Conservation (phyloP, 2,329 filamentous ascomycete species). For the Aspergillus sp. region DNA sequence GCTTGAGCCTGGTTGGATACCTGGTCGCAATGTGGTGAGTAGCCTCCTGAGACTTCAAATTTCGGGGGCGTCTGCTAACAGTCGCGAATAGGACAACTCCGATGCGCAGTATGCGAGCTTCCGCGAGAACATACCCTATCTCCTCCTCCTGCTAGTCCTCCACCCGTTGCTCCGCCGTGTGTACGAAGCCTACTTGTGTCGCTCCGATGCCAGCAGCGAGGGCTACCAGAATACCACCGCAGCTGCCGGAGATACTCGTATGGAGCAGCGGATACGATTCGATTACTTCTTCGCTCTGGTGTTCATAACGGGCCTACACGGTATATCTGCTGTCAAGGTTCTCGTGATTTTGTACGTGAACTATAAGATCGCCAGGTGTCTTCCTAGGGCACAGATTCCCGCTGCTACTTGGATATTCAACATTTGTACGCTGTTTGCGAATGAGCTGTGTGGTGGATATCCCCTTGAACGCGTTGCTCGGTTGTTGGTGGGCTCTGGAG, state of each 20-base stretch:
- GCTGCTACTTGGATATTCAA: constrained; percentile 84
- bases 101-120: constrained; percentile 84
- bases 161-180: constrained; percentile 71
- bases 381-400: constrained; percentile 67
- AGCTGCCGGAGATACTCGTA: constrained; percentile 46
- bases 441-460: constrained; percentile 78
- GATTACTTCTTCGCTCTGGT: constrained; percentile 75
- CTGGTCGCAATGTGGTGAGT: constrained; percentile 76
- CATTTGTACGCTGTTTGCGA: constrained; percentile 75
- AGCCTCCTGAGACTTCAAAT: constrained; percentile 1
- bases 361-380: constrained; percentile 65
- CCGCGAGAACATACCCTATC: constrained; percentile 75
- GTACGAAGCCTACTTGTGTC: constrained; percentile 55
- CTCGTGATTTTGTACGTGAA: constrained; percentile 73
- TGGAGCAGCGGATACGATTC: constrained; percentile 68
- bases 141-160: constrained; percentile 63
- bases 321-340: constrained; percentile 77
- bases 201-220: constrained; percentile 17
- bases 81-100: constrained; percentile 63
- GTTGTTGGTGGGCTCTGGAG: constrained; percentile 36
- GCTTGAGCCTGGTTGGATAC: constrained; percentile 81
- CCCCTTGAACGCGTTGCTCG: constrained; percentile 57
- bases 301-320: constrained; percentile 74
- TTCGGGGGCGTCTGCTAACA: constrained; percentile 5
- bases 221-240: constrained; percentile 1